phyloP scores from a whole-genome alignment of 2,329 filamentous ascomycete genomes.

The Scedosporium minutisporum region DNA sequence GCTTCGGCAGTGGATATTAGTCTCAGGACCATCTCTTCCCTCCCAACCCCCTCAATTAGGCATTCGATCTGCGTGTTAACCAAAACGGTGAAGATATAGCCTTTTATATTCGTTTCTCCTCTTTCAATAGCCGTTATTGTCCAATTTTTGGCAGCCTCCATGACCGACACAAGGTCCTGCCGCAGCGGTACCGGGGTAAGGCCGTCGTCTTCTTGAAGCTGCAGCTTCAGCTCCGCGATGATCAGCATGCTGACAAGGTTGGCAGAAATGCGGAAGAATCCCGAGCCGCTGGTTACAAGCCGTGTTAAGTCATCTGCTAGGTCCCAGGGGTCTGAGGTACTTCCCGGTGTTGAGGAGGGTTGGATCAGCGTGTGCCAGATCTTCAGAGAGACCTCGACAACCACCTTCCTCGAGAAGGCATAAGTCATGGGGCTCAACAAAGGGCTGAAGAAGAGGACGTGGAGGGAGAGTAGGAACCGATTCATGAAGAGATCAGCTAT shows the following conservation, averaged over 20 bases:
- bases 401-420: slow-evolving; percentile 39
- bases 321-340: slow-evolving; percentile 8
- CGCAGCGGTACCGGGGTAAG: slow-evolving; percentile 23
- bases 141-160: slow-evolving; percentile 33
- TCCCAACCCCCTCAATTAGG: slow-evolving; percentile 23
- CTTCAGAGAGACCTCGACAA: slow-evolving; percentile 37
- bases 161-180: slow-evolving; percentile 29
- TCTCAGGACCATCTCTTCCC: slow-evolving; percentile 21
- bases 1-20: slow-evolving; percentile 29
- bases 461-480: slow-evolving; percentile 45
- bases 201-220: slow-evolving; percentile 29
- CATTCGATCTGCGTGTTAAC: slow-evolving; percentile 32
- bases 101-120: slow-evolving; percentile 47
- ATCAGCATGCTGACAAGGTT: slow-evolving; percentile 27
- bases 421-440: slow-evolving; percentile 32
- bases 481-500: slow-evolving; percentile 41
- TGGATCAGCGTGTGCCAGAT: slow-evolving; percentile 29
- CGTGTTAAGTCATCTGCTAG: slow-evolving; percentile 23
- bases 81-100: slow-evolving; percentile 31
- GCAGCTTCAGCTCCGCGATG: slow-evolving; percentile 28
- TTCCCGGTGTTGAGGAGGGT: slow-evolving; percentile 7
- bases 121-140: slow-evolving; percentile 27
- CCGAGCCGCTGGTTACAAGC: slow-evolving; percentile 26
- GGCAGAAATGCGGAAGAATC: slow-evolving; percentile 27
- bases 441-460: slow-evolving; percentile 39